Percentiles rank a stretch among this genome's conserved stretches.
Evolutionary conservation across 106 monocot genomes (phyloP).

Genomic region (Apostasia shenzhenica): DNA sequence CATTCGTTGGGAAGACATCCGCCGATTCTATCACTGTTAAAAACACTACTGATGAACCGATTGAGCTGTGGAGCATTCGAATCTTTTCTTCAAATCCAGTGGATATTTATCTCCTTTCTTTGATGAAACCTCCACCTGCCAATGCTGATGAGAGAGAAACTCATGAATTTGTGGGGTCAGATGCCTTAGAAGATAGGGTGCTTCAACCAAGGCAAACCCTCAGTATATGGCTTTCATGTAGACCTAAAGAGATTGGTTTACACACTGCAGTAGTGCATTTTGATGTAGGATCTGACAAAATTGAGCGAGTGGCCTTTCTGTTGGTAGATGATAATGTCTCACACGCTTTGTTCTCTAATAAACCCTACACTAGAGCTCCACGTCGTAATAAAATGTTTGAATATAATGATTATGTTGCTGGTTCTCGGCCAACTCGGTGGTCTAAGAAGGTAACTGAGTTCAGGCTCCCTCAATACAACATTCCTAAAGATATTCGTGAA

Average conservation of each 20-base stretch:
- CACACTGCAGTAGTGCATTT: slow-evolving; percentile 77
- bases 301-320: slow-evolving; percentile 80
- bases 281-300: slow-evolving; percentile 72
- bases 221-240: slow-evolving; percentile 85
- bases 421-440: slow-evolving; percentile 38
- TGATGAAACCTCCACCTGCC: slow-evolving; percentile 69
- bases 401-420: slow-evolving; percentile 45
- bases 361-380: slow-evolving; percentile 47
- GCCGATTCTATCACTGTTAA: slow-evolving; percentile 40
- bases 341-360: slow-evolving; percentile 49
- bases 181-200: slow-evolving; percentile 60
- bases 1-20: slow-evolving; percentile 48
- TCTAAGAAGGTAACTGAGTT: slow-evolving; percentile 15
- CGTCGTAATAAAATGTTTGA: slow-evolving; percentile 31
- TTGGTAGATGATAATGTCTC: slow-evolving; percentile 85
- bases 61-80: slow-evolving; percentile 79
- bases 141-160: slow-evolving; percentile 31
- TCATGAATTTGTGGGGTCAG: slow-evolving; percentile 43
- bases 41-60: slow-evolving; percentile 57
- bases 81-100: slow-evolving; percentile 88
- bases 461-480: slow-evolving; percentile 43
- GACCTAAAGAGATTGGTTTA: slow-evolving; percentile 76
- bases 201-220: slow-evolving; percentile 71
- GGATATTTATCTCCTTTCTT: slow-evolving; percentile 53
- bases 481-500: slow-evolving; percentile 56